Evolutionary conservation across 2,329 filamentous ascomycete species (phyloP).

Genomic region (Gliomastix tumulicola): DNA sequence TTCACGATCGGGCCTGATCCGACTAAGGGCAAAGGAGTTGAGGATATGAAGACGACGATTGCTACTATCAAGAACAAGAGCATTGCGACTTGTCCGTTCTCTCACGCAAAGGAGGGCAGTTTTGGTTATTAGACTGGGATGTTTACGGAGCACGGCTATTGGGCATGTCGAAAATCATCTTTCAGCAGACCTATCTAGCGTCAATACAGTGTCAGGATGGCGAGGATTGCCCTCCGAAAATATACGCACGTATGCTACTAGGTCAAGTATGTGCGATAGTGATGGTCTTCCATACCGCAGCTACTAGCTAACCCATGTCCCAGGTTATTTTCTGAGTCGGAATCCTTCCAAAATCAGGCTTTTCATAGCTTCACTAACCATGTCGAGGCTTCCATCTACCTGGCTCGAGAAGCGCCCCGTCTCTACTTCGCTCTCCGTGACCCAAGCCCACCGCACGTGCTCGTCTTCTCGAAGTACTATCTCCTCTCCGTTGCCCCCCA

Average conservation of each 20-base stretch:
- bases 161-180: too few relatives aligned
- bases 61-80: background rate
- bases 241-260: too few relatives aligned
- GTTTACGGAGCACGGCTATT: too few relatives aligned
- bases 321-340: background rate
- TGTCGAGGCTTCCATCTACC: too few relatives aligned
- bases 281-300: too few relatives aligned
- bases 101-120: background rate
- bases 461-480: background rate
- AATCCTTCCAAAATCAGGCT: background rate
- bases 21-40: constrained; percentile 10
- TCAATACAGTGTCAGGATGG: too few relatives aligned
- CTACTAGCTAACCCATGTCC: too few relatives aligned
- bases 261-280: too few relatives aligned
- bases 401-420: background rate
- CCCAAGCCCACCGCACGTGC: background rate
- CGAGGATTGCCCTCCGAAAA: too few relatives aligned
- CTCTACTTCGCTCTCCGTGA: background rate
- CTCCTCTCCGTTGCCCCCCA: background rate
- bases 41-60: constrained; percentile 6
- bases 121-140: too few relatives aligned
- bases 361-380: background rate
- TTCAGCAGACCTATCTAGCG: too few relatives aligned
- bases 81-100: background rate
- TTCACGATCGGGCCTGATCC: constrained; percentile 13